phyloP scores from a whole-genome alignment of 345 rosid genomes.

The Eucalyptus erythrocorys region DNA sequence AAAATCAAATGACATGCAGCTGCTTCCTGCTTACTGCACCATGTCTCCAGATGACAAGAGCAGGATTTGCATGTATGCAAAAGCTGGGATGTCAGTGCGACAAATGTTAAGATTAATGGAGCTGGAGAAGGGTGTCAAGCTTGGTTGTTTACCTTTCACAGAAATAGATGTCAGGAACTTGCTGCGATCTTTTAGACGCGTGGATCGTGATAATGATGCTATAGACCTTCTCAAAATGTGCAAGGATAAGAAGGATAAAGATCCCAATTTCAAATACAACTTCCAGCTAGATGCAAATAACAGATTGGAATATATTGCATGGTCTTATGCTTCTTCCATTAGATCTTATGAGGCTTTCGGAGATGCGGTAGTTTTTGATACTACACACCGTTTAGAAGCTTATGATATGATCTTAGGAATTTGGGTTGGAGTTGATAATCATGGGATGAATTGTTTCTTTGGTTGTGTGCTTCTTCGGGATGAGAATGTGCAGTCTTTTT shows the following conservation, averaged over 20 bases:
- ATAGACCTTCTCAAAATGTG: constrained; percentile 47
- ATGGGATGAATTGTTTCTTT: constrained; percentile 35
- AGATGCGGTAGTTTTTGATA: constrained; percentile 43
- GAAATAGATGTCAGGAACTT: constrained; percentile 52
- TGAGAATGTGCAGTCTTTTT: constrained; percentile 42
- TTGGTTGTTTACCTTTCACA: constrained; percentile 52
- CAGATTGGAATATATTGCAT: constrained; percentile 40
- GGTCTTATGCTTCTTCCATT: constrained; percentile 46
- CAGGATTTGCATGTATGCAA: constrained; percentile 49
- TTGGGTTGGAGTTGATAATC: constrained; percentile 51
- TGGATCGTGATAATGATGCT: constrained; percentile 32
- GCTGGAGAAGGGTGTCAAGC: constrained; percentile 59
- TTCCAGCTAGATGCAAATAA: constrained; percentile 37
- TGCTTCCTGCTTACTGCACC: constrained; percentile 35
- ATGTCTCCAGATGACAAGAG: constrained; percentile 45
- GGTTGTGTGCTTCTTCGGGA: constrained; percentile 43
- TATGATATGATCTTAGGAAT: constrained; percentile 51
- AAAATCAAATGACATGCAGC: constrained; percentile 24
- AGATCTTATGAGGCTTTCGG: constrained; percentile 38
- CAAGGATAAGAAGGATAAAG: constrained; percentile 40
- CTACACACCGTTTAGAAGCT: constrained; percentile 38
- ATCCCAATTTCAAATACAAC: constrained; percentile 35
- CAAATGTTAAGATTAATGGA: constrained; percentile 62
- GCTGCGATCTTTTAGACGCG: constrained; percentile 42
- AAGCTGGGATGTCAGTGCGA: constrained; percentile 65